Evolutionary conservation across 176 grass and related monocot genomes (phyloP).

Genomic region (Zizania latifolia): DNA sequence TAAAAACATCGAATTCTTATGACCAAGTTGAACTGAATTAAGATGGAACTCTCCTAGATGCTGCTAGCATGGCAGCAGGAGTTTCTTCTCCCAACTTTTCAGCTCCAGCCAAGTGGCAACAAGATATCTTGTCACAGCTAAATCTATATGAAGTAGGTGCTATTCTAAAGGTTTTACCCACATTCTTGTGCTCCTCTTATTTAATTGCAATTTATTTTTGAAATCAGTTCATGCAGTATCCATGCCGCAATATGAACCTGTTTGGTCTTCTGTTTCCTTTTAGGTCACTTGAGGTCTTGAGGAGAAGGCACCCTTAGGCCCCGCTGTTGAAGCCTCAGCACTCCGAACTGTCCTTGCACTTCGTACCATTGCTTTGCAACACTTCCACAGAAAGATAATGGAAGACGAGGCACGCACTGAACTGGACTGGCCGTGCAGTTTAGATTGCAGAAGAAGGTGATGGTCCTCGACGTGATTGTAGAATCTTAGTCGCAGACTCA

Average conservation of each 20-base stretch:
- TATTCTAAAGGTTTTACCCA: slow-evolving; percentile 51
- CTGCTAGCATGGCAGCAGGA: slow-evolving; percentile 84
- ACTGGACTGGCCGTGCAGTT: slow-evolving; percentile 72
- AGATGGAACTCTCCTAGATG: slow-evolving; percentile 80
- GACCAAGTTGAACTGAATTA: slow-evolving; percentile 87
- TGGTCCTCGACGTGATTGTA: slow-evolving; percentile 71
- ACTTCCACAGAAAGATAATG: slow-evolving; percentile 96
- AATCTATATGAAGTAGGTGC: slow-evolving; percentile 68
- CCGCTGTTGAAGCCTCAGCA: slow-evolving; percentile 46
- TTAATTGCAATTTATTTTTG: background rate
- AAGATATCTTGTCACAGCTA: slow-evolving; percentile 60
- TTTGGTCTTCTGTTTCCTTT: background rate
- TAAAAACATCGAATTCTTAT: slow-evolving; percentile 65
- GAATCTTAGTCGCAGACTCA: slow-evolving; percentile 67
- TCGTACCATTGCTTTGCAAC: slow-evolving; percentile 61
- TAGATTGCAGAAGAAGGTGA: slow-evolving; percentile 81
- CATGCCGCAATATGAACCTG: background rate
- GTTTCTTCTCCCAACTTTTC: slow-evolving; percentile 72
- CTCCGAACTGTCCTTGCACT: slow-evolving; percentile 73
- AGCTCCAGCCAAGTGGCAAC: slow-evolving; percentile 73
- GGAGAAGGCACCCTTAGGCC: slow-evolving; percentile 40
- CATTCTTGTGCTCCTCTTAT: background rate
- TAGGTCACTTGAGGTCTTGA: slow-evolving; percentile 71
- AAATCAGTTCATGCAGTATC: background rate
- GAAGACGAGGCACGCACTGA: slow-evolving; percentile 67